Evolutionary conservation across 2,329 filamentous ascomycete species (phyloP), one percentile per base, ranked within the genome.

Genomic region (Rachicladosporium sp.): DNA sequence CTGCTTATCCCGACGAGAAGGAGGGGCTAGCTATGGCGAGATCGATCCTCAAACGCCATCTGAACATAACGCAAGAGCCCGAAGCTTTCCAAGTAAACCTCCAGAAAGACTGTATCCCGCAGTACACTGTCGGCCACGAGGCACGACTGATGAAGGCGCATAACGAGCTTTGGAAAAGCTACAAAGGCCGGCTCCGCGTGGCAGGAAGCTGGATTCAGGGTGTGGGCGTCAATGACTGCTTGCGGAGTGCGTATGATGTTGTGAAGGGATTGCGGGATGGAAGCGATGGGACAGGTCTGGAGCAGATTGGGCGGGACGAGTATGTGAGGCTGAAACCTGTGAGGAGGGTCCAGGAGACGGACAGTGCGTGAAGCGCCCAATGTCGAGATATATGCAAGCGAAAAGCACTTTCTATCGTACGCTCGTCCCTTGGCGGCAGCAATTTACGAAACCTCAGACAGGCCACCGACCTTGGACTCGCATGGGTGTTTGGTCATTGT

Each of bases 111-210:
- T 93, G 87, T 56, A 91, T 98, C 48, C 89, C 91, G 8, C 91
- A 98, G 63, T 93, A 93, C 59, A 73, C 71, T 1, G 78, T 94
- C 1, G 86, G 86, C 29, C 89, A 96, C 60, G 62, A 73, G 19
- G 59, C 66, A 6, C 70, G 74, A 43, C 75, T 93, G 66, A 62
- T 61, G 13, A 55, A 58, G 2, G 73, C 78, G 1, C 69, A 79
- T 50, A 51, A 61, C 2, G 66, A 78, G 38, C 66, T 85, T 4
- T 54, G 61, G 27, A 44, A 63, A 3, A 61, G 65, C 4, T 93
- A 79, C 56, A 58, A 68, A 6, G 77, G 80, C 10, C 67, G 71
- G 9, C 63, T 93, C 21, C 71, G 76, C 43, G 78, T 91, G 6
- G 66, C 66, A 1, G 67, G 67, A 0, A 67, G 57, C 39, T 68